Percentiles rank a stretch among this genome's conserved stretches.
Conservation (phyloP, 2,329 filamentous ascomycete species). For the Ascochyta viciae-villosae region DNA sequence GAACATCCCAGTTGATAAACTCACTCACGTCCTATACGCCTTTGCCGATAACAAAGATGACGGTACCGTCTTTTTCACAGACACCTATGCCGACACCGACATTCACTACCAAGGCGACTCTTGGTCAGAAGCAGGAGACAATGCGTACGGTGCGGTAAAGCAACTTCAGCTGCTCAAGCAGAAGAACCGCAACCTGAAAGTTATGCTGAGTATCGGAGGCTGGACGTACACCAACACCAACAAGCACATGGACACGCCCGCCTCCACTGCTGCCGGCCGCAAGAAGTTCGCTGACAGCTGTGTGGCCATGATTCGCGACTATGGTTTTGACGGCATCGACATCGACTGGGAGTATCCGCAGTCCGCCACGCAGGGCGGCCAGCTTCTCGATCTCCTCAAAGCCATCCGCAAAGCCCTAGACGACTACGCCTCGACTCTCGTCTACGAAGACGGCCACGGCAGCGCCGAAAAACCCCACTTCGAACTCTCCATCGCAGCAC, state of each 20-base stretch:
- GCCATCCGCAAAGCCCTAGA: conserved; percentile 50
- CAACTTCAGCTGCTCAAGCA: conserved; percentile 80
- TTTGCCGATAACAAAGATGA: conserved; percentile 87
- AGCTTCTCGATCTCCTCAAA: conserved; percentile 51
- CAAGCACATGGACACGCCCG: conserved; percentile 75
- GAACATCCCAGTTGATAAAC: conserved; percentile 77
- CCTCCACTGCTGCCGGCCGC: conserved; percentile 67
- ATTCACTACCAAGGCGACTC: conserved; percentile 69
- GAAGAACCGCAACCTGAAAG: conserved; percentile 76
- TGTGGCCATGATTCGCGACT: conserved; percentile 76
- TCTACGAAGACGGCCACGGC: conserved; percentile 18
- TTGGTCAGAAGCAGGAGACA: conserved; percentile 69
- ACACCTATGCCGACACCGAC: conserved; percentile 52
- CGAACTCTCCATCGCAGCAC: conserved; percentile 54
- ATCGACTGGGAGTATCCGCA: conserved; percentile 59
- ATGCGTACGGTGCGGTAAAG: conserved; percentile 79
- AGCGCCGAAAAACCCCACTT: conserved; percentile 48
- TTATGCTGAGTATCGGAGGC: conserved; percentile 82
- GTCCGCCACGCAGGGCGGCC: conserved; percentile 47
- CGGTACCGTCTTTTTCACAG: conserved; percentile 67
- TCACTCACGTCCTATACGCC: conserved; percentile 89
- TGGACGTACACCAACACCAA: conserved; percentile 70
- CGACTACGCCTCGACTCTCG: conserved; percentile 48
- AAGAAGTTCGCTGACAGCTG: conserved; percentile 72
- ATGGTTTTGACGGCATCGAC: conserved; percentile 70